These are phyloP conservation scores for Puccinia sorghi DNA, from an alignment of 1,284 basidiomycete species.

Conservation along the genomic window DNA sequence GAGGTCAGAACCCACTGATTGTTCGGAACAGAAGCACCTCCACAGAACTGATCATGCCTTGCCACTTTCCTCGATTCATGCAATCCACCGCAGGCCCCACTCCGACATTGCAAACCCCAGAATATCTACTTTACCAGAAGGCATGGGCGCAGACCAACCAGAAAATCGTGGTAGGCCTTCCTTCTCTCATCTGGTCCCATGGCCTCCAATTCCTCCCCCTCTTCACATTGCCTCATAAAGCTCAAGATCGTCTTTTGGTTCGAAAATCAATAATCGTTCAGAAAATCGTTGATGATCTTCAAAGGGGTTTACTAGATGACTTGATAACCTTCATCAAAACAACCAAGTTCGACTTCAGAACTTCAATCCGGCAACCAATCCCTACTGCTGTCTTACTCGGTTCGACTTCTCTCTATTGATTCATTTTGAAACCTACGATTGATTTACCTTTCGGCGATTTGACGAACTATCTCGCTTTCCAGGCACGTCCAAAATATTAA, in stretches of 20 bases:
- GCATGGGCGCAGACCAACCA: slow-evolving; percentile 18
- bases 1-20: slow-evolving; percentile 13
- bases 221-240: no score
- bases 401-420: slow-evolving; percentile 3
- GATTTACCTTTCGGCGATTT: no score
- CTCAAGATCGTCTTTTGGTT: not conserved
- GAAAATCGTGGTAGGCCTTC: slow-evolving; percentile 2
- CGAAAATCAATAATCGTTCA: not conserved
- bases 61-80: not conserved
- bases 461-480: not conserved
- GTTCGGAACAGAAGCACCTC: no score
- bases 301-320: slow-evolving; percentile 30
- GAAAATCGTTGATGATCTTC: slow-evolving; percentile 34
- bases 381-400: slow-evolving; percentile 32
- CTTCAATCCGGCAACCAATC: slow-evolving; percentile 30
- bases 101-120: slow-evolving; percentile 1
- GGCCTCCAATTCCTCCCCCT: no score
- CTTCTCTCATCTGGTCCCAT: not conserved
- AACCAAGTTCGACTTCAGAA: slow-evolving; percentile 9
- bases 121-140: slow-evolving; percentile 12
- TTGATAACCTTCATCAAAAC: slow-evolving; percentile 35
- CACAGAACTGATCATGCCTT: no score
- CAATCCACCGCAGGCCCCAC: not conserved
- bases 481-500: slow-evolving; percentile 34
- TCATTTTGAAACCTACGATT: not conserved